phyloP scores from a whole-genome alignment of 495 filamentous ascomycete species.

The Aspergillus incahuasiensis region DNA sequence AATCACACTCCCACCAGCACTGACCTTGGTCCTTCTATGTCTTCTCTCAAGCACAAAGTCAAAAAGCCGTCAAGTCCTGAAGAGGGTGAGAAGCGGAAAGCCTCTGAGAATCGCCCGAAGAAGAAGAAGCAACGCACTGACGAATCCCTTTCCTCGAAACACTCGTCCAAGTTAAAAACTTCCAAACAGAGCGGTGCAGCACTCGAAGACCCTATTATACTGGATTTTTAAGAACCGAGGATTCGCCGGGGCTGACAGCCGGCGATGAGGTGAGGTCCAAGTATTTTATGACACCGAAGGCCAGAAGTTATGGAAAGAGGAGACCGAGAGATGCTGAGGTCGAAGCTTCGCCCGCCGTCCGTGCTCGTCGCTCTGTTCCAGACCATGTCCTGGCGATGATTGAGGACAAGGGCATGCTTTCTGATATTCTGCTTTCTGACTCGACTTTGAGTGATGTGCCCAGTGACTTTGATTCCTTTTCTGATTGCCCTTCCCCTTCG shows the following conservation, averaged over 20 bases:
- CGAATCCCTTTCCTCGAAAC: neutral
- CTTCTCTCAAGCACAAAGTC: neutral
- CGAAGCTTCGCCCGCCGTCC: neutral
- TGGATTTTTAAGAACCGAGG: conserved; percentile 42
- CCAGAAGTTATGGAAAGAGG: neutral
- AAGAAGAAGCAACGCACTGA: neutral
- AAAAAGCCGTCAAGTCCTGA: neutral
- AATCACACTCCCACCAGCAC: too few relatives aligned
- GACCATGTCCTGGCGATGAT: conserved; percentile 14
- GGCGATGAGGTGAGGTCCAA: conserved; percentile 43
- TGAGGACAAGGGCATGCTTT: conserved; percentile 12
- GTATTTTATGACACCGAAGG: conserved; percentile 25
- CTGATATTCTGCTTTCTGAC: conserved; percentile 28
- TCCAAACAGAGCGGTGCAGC: neutral
- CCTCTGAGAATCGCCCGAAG: neutral
- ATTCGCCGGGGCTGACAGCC: conserved; percentile 33
- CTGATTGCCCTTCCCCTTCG: conserved; percentile 5
- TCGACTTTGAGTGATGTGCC: conserved; percentile 32
- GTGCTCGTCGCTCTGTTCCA: conserved; percentile 3
- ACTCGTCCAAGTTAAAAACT: neutral
- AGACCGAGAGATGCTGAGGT: neutral
- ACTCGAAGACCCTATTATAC: neutral
- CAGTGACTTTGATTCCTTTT: conserved; percentile 22
- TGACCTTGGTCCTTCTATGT: too few relatives aligned
- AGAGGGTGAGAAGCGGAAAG: neutral